phyloP scores from a whole-genome alignment of 441 rosid genomes.

The Gossypium davidsonii region DNA sequence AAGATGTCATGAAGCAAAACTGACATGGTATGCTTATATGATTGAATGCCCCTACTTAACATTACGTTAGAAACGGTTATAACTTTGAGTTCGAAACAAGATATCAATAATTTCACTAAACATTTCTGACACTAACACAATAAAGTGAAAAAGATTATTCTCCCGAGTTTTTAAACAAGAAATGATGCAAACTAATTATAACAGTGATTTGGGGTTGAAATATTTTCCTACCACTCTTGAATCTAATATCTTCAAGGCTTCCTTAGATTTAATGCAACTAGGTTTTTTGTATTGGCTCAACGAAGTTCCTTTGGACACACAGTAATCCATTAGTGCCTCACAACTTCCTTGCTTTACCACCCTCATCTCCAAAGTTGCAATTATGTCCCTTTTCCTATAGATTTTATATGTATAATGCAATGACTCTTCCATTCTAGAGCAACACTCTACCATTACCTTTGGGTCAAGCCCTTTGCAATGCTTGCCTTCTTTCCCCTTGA shows the following conservation, averaged over 20 bases:
- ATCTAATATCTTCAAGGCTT: background rate
- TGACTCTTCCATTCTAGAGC: slow-evolving; percentile 50
- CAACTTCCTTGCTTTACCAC: slow-evolving; percentile 54
- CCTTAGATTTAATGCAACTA: background rate
- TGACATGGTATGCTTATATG: too few relatives aligned
- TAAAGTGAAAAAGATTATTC: too few relatives aligned
- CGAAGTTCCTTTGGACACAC: slow-evolving; percentile 57
- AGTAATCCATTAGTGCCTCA: slow-evolving; percentile 61
- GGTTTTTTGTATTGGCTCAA: slow-evolving; percentile 44
- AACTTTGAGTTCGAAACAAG: too few relatives aligned
- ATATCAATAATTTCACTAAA: too few relatives aligned
- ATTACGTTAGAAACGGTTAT: too few relatives aligned
- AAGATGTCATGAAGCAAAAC: too few relatives aligned
- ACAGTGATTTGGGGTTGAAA: background rate
- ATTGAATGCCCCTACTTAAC: too few relatives aligned
- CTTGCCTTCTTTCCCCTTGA: slow-evolving; percentile 29
- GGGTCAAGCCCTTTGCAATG: slow-evolving; percentile 22
- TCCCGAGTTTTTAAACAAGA: background rate
- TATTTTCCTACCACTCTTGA: background rate
- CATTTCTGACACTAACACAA: too few relatives aligned
- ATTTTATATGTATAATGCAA: slow-evolving; percentile 56
- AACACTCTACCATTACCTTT: slow-evolving; percentile 46
- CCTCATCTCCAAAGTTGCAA: slow-evolving; percentile 65
- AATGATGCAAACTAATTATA: background rate
- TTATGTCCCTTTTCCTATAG: slow-evolving; percentile 54